Evolutionary conservation across 2,329 filamentous ascomycete species (phyloP).

Genomic region (Curvularia lunata): DNA sequence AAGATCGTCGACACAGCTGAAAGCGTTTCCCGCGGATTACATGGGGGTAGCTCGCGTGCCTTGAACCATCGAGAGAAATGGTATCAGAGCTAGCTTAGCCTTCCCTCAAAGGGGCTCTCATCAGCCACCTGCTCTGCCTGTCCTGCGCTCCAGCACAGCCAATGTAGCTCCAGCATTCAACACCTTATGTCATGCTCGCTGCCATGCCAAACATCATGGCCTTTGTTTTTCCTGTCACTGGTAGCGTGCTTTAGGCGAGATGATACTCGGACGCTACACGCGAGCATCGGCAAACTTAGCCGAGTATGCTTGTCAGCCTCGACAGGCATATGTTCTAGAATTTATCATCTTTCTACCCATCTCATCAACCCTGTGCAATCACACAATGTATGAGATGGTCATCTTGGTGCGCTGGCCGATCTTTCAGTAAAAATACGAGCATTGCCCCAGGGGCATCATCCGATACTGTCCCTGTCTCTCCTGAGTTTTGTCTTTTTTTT

Average conservation of each 20-base stretch:
- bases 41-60: constrained; percentile 28
- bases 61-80: constrained; percentile 33
- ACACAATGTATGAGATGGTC: background rate
- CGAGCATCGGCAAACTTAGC: constrained; percentile 25
- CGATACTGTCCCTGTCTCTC: background rate
- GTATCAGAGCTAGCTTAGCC: constrained; percentile 28
- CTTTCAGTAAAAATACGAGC: background rate
- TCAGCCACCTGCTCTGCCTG: constrained; percentile 40
- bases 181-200: constrained; percentile 34
- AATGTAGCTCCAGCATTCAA: constrained; percentile 1
- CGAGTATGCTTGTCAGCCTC: constrained; percentile 39
- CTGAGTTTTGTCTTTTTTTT: background rate
- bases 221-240: constrained; percentile 39
- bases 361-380: background rate
- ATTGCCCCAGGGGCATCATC: background rate
- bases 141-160: background rate
- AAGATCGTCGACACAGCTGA: background rate
- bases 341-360: background rate
- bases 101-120: constrained; percentile 29
- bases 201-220: constrained; percentile 45
- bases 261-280: constrained; percentile 39
- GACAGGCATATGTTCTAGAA: constrained; percentile 3
- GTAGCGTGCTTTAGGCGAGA: constrained; percentile 39
- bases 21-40: constrained; percentile 5
- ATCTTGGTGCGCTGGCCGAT: background rate